phyloP scores from a whole-genome alignment of 257 asterid species.

The Anisodus acutangulus region DNA sequence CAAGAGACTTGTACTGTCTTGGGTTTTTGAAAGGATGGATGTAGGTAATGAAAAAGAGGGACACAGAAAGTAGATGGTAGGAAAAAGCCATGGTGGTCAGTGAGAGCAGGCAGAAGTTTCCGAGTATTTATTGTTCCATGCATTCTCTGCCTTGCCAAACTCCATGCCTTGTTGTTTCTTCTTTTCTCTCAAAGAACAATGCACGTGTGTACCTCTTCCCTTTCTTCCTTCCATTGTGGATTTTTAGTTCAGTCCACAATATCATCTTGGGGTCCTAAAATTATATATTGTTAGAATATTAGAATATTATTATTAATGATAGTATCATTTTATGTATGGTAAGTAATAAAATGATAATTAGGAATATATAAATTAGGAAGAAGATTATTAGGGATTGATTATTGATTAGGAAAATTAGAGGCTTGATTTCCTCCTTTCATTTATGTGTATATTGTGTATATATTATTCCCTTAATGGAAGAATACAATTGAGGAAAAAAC shows the following conservation, averaged over 20 bases:
- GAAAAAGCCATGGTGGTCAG: constrained; percentile 16
- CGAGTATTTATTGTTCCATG: constrained; percentile 21
- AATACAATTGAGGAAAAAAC: too few relatives aligned
- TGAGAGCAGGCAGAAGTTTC: not conserved
- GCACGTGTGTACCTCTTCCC: constrained; percentile 26
- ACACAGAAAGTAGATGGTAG: not conserved
- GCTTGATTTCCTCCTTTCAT: too few relatives aligned
- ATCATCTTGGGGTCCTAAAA: constrained; percentile 16
- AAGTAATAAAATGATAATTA: too few relatives aligned
- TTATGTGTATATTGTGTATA: too few relatives aligned
- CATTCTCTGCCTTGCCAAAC: constrained; percentile 10
- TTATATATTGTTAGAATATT: not conserved
- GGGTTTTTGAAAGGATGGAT: not conserved
- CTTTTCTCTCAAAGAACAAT: constrained; percentile 27
- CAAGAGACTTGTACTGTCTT: not conserved
- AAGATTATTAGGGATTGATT: too few relatives aligned
- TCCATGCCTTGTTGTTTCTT: constrained; percentile 26
- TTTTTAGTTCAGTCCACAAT: not conserved
- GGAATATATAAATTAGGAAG: too few relatives aligned
- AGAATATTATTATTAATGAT: too few relatives aligned
- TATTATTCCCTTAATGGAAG: too few relatives aligned
- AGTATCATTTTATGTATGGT: too few relatives aligned
- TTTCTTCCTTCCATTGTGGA: constrained; percentile 1
- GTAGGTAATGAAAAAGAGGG: not conserved
- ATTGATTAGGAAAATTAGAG: too few relatives aligned